Evolutionary conservation across 805 yeast genomes (phyloP), one percentile per base, ranked within the genome.

Genomic region (Yamadazyma kitorensis): DNA sequence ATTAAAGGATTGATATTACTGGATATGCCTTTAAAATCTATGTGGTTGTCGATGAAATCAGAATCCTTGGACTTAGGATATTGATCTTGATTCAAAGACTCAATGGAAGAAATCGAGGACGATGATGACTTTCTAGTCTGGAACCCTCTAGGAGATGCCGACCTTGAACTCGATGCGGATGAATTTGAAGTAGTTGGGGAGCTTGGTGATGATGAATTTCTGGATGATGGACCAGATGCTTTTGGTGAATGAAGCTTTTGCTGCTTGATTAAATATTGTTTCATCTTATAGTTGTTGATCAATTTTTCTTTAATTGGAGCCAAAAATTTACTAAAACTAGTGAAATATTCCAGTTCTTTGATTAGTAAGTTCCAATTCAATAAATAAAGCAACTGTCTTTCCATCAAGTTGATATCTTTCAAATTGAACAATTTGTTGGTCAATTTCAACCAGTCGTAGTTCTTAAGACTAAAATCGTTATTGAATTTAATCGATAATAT

Each of bases 361-460:
- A 76, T 70, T 37, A 64, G 59, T 41, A 82, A 62, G 54, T 84
- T 82, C 88, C 89, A 84, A 57, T 82, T 73, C 52, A 84, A 61
- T 32, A 83, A 64, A 50, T 70, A 76, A 33, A 83, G 64, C 39
- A 84, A 62, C 57, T 84, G 91, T 53, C 86, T 74, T 59, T 84
- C 94, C 88, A 84, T 84, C 41, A 82, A 64, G 56, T 82, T 83
- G 44, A 84, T 77, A 54, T 84, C 94, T 43, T 78, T 78, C 36
- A 71, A 59, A 29, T 69, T 63, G 59, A 84, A 82, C 26, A 84
- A 65, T 2, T 86, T 87, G 49, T 83, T 88, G 5, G 91, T 80
- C 58, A 81, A 81, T 47, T 72, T 74, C 25, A 86, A 79, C 94
- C 94, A 84, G 57, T 83, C 88, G 45, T 69, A 68, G 59, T 84